Percentiles rank a stretch among this genome's conserved stretches.
Conservation (phyloP, 2,329 filamentous ascomycete genomes). For the Thelonectria olida region DNA sequence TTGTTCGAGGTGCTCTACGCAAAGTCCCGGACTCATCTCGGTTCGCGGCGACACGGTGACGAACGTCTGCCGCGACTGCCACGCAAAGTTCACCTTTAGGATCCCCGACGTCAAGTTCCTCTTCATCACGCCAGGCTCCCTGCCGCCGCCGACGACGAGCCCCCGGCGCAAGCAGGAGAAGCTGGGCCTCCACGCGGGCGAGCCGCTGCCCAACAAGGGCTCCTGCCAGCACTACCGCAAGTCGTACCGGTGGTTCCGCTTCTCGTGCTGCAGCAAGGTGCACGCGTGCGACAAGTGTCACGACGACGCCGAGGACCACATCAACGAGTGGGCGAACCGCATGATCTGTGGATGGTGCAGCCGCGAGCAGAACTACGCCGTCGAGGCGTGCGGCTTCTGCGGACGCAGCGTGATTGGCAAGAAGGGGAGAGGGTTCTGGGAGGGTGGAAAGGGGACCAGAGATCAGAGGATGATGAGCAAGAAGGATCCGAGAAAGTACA, state of each 20-base stretch:
- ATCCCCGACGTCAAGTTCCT: conserved; percentile 83
- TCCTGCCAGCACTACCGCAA: conserved; percentile 67
- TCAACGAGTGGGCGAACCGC: conserved; percentile 82
- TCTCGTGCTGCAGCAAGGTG: conserved; percentile 68
- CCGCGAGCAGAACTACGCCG: conserved; percentile 80
- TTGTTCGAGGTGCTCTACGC: conserved; percentile 78
- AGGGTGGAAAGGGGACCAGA: conserved; percentile 84
- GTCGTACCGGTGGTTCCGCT: conserved; percentile 72
- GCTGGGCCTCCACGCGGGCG: conserved; percentile 65
- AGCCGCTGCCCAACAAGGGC: conserved; percentile 62
- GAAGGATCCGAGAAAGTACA: conserved; percentile 80
- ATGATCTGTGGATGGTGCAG: conserved; percentile 87
- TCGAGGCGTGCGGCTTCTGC: conserved; percentile 80
- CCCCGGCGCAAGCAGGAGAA: conserved; percentile 60
- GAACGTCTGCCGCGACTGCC: conserved; percentile 82
- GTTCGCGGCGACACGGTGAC: conserved; percentile 78
- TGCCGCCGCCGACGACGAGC: conserved; percentile 50
- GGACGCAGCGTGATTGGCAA: conserved; percentile 73
- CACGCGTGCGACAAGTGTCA: conserved; percentile 78
- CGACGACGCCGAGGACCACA: conserved; percentile 74
- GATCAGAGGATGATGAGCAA: conserved; percentile 76
- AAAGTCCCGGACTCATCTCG: conserved; percentile 73
- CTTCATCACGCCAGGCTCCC: conserved; percentile 68
- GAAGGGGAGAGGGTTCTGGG: conserved; percentile 80
- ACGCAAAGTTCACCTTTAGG: conserved; percentile 81